phyloP scores from a whole-genome alignment of 768 basidiomycete species.

The Chiua virens region DNA sequence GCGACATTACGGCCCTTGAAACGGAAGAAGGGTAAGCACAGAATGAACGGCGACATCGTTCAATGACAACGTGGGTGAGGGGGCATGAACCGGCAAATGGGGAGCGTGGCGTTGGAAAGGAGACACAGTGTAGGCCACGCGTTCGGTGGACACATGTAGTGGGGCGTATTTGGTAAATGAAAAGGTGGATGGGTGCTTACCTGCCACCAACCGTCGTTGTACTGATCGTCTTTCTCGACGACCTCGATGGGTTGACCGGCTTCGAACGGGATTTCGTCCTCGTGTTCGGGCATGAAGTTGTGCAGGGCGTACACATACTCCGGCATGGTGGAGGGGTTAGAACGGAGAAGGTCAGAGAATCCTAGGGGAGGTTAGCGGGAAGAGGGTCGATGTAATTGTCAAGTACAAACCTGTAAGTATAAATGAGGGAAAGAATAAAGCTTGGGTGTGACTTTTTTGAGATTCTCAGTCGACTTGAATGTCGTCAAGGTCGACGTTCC shows the following conservation, averaged over 20 bases:
- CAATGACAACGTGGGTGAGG: conserved; percentile 17
- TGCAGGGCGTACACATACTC: conserved; percentile 88
- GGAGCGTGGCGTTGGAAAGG: conserved; percentile 4
- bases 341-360: background rate
- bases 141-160: background rate
- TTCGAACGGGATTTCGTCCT: conserved; percentile 86
- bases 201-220: conserved; percentile 96
- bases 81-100: conserved; percentile 4
- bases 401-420: background rate
- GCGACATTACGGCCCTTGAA: conserved; percentile 75
- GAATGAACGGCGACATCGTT: conserved; percentile 25
- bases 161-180: conserved; percentile 10
- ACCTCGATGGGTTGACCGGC: conserved; percentile 89
- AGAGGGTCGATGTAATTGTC: background rate
- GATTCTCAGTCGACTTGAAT: conserved; percentile 3
- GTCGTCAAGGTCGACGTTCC: conserved; percentile 18
- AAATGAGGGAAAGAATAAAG: background rate
- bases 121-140: conserved; percentile 8
- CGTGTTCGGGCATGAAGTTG: conserved; percentile 88
- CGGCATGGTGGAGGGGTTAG: conserved; percentile 46
- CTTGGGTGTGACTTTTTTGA: conserved; percentile 2
- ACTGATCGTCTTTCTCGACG: conserved; percentile 89
- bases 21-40: conserved; percentile 22
- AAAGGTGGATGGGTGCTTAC: conserved; percentile 32
- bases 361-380: background rate